Evolutionary conservation across 257 asterid species (phyloP).

Genomic region (Solanum dulcamara): DNA sequence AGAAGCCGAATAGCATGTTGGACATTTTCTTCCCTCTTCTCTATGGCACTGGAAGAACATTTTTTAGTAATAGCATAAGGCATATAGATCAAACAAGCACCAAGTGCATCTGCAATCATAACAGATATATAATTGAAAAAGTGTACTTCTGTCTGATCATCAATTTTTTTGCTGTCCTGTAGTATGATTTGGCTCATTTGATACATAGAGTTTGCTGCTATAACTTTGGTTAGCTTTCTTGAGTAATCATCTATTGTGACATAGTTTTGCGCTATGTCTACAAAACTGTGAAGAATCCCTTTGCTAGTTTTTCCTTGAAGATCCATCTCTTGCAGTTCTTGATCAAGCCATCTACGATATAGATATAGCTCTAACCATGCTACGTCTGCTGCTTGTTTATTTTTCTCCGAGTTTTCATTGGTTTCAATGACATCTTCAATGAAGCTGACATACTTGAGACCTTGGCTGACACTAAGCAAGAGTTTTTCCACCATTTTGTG

Average conservation of each 20-base stretch:
- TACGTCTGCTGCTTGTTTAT: not conserved
- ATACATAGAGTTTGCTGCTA: not conserved
- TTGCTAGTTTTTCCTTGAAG: not conserved
- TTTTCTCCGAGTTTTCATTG: not conserved
- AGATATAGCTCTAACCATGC: not conserved
- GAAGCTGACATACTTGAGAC: not conserved
- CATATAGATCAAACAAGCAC: not conserved
- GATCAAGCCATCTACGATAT: not conserved
- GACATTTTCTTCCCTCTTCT: not conserved
- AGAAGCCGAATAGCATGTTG: not conserved
- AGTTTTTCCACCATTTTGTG: not conserved
- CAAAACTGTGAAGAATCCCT: not conserved
- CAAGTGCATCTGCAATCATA: not conserved
- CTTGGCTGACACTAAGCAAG: not conserved
- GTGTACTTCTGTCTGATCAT: not conserved
- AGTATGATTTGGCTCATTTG: not conserved
- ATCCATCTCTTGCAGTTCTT: not conserved
- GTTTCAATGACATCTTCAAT: not conserved
- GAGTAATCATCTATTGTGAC: not conserved
- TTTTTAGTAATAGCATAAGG: not conserved
- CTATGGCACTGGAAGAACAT: not conserved
- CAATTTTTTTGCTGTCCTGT: not conserved
- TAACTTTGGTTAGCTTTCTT: not conserved
- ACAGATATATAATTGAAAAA: not conserved
- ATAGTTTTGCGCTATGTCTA: not conserved